Conservation (phyloP, 768 basidiomycete genomes). For the Boletus sp. region DNA sequence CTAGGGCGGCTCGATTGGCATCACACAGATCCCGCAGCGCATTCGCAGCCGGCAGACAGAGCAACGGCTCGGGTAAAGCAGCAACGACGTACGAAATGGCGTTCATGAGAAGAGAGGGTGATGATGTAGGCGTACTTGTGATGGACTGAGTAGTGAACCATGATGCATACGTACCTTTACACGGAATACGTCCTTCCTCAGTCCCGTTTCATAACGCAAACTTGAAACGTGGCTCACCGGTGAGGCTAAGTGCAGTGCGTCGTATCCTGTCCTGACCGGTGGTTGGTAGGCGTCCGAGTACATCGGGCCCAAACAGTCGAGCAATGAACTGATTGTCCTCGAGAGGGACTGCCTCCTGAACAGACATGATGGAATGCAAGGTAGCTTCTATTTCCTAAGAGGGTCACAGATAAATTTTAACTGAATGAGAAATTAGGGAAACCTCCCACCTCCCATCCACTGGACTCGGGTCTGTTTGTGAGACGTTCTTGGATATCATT, state of each 20-base stretch:
- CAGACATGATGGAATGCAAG: conserved; percentile 78
- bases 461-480: conserved; percentile 37
- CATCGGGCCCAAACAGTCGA: conserved; percentile 66
- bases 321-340: conserved; percentile 52
- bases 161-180: conserved; percentile 65
- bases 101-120: conserved; percentile 53
- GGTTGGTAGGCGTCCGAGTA: conserved; percentile 67
- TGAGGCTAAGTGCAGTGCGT: conserved; percentile 67
- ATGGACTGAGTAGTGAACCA: conserved; percentile 65
- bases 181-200: background rate
- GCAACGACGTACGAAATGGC: conserved; percentile 67
- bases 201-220: background rate
- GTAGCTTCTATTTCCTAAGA: conserved; percentile 80
- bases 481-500: conserved; percentile 58
- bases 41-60: conserved; percentile 73
- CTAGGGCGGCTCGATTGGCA: conserved; percentile 79
- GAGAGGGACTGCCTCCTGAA: conserved; percentile 81
- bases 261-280: conserved; percentile 63
- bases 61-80: conserved; percentile 60
- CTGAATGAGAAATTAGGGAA: background rate
- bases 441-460: conserved; percentile 72
- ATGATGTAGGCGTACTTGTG: conserved; percentile 24
- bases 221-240: conserved; percentile 51
- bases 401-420: background rate
- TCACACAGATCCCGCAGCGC: conserved; percentile 86